Conservation (phyloP, 1,284 basidiomycete genomes). For the Boletus semigastroideus region DNA sequence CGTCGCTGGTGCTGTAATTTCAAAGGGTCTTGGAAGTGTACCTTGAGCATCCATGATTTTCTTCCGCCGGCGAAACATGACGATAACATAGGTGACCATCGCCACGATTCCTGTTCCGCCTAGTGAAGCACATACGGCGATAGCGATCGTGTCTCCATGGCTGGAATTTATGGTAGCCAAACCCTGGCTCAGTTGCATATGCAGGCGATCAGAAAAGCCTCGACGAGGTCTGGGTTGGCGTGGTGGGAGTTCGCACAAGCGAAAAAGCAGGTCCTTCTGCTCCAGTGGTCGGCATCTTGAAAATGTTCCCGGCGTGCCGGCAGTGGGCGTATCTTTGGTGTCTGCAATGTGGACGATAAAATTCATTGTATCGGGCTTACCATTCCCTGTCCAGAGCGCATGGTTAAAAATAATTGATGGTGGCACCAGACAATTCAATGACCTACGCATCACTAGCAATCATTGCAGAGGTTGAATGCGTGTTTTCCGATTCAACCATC, state of each 20-base stretch:
- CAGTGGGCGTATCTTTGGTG: constrained; percentile 2
- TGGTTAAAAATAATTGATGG: neutral
- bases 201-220: neutral
- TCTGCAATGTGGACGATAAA: constrained; percentile 2
- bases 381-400: constrained; percentile 18
- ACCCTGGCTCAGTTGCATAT: constrained; percentile 6
- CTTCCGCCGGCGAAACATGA: constrained; percentile 12
- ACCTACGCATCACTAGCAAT: constrained; percentile 22
- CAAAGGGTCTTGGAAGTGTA: constrained; percentile 28
- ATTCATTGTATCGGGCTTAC: neutral
- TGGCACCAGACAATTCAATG: neutral
- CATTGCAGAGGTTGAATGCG: constrained; percentile 9
- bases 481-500: neutral
- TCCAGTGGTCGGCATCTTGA: constrained; percentile 14
- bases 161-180: neutral
- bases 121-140: constrained; percentile 25
- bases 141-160: constrained; percentile 2
- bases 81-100: constrained; percentile 7
- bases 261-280: neutral
- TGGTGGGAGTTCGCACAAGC: neutral
- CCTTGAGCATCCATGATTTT: constrained; percentile 21
- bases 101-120: constrained; percentile 19
- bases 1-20: constrained; percentile 9
- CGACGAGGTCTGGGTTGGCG: neutral
- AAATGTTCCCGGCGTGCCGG: neutral